Evolutionary conservation across 306 rosid genomes (phyloP).

Genomic region (Amphicarpaea edgeworthii): DNA sequence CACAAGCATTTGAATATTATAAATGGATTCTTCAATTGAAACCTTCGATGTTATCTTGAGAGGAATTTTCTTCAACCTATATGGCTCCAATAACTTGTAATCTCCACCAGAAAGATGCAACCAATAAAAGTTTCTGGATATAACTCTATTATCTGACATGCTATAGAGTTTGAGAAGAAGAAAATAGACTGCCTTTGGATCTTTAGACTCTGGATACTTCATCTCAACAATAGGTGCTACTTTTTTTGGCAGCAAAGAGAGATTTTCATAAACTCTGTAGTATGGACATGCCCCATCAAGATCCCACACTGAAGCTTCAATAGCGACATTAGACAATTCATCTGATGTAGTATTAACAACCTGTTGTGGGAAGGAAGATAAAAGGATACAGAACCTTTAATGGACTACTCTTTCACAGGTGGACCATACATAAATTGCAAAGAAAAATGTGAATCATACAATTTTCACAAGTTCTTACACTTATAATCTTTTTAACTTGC

Average conservation of each 20-base stretch:
- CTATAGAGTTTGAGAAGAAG: constrained; percentile 91
- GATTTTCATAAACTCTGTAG: constrained; percentile 61
- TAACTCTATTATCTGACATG: constrained; percentile 60
- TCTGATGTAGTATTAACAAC: constrained; percentile 85
- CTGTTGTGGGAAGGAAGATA: constrained; percentile 59
- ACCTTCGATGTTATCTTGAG: constrained; percentile 71
- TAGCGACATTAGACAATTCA: constrained; percentile 68
- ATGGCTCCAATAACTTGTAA: constrained; percentile 83
- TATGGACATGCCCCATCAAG: constrained; percentile 85
- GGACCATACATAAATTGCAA: constrained; percentile 13
- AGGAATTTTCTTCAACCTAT: constrained; percentile 71
- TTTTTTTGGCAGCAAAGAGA: constrained; percentile 70
- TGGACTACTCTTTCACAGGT: constrained; percentile 29
- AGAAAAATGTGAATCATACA: constrained; percentile 23
- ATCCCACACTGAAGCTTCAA: constrained; percentile 94
- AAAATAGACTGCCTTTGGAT: constrained; percentile 82
- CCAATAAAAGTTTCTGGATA: constrained; percentile 95
- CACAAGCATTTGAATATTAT: constrained; percentile 68
- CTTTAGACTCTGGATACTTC: constrained; percentile 78
- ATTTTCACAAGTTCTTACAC: constrained; percentile 15
- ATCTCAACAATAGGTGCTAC: constrained; percentile 71
- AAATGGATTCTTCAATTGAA: constrained; percentile 63
- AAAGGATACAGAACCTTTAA: constrained; percentile 41
- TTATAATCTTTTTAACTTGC: constrained; percentile 8
- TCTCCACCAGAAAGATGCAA: constrained; percentile 82